phyloP scores from a whole-genome alignment of 805 yeast species.

The Zygosaccharomyces siamensis region DNA sequence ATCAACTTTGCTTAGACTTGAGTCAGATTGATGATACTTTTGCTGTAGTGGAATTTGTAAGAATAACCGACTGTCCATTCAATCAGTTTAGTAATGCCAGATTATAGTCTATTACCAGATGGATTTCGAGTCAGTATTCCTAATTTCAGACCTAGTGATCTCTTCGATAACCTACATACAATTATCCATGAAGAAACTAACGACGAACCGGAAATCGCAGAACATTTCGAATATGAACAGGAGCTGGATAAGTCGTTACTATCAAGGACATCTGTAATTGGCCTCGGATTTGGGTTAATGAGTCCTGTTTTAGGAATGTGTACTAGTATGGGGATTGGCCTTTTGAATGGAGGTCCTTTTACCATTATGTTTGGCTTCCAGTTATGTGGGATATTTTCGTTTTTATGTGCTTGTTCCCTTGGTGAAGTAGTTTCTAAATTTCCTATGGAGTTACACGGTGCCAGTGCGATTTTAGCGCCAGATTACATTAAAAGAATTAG shows the following conservation, averaged over 20 bases:
- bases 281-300: constrained; percentile 75
- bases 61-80: background rate
- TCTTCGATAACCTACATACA: constrained; percentile 30
- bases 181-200: constrained; percentile 39
- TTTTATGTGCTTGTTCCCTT: constrained; percentile 63
- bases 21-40: constrained; percentile 1
- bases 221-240: constrained; percentile 70
- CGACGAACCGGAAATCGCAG: constrained; percentile 52
- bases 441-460: constrained; percentile 74
- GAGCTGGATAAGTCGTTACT: constrained; percentile 58
- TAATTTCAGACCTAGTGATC: constrained; percentile 21
- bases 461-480: constrained; percentile 64
- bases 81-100: constrained; percentile 16
- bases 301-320: constrained; percentile 78
- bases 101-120: constrained; percentile 23
- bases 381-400: constrained; percentile 56
- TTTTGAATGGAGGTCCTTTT: constrained; percentile 72
- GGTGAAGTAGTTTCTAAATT: constrained; percentile 75
- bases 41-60: background rate
- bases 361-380: constrained; percentile 75
- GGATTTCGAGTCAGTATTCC: constrained; percentile 23
- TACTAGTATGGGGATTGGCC: constrained; percentile 64
- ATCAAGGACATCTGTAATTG: constrained; percentile 65
- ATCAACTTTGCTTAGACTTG: background rate
- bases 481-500: constrained; percentile 51